Evolutionary conservation across 805 yeast species (phyloP).

Genomic region (Metschnikowia hibisci): DNA sequence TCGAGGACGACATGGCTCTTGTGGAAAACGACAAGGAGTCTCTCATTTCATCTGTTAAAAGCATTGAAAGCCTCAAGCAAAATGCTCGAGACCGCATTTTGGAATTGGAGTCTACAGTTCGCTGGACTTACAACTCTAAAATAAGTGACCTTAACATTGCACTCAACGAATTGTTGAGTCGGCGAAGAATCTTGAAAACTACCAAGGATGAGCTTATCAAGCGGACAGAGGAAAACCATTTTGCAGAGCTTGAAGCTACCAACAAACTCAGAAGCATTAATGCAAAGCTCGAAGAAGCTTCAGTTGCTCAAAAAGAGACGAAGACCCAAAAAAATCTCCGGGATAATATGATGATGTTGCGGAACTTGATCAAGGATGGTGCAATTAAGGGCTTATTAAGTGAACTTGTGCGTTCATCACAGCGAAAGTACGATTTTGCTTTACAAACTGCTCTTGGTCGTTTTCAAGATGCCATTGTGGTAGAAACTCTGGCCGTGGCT

Average conservation of each 20-base stretch:
- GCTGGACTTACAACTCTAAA: slow-evolving; percentile 36
- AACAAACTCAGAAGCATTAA: slow-evolving; percentile 58
- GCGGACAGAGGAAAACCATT: slow-evolving; percentile 33
- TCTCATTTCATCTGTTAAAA: slow-evolving; percentile 24
- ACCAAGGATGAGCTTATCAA: slow-evolving; percentile 27
- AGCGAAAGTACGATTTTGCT: slow-evolving; percentile 68
- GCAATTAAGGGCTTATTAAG: slow-evolving; percentile 80
- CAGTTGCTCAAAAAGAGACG: slow-evolving; percentile 73
- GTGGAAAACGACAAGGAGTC: slow-evolving; percentile 44
- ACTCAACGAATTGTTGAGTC: slow-evolving; percentile 28
- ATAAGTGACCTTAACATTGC: slow-evolving; percentile 26
- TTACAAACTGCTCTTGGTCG: slow-evolving; percentile 74
- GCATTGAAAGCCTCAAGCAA: slow-evolving; percentile 29
- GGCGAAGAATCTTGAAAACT: slow-evolving; percentile 25
- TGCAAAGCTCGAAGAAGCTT: slow-evolving; percentile 61
- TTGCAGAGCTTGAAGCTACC: slow-evolving; percentile 58
- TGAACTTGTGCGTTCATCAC: slow-evolving; percentile 75
- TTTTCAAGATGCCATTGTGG: slow-evolving; percentile 78
- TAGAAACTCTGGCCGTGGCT: slow-evolving; percentile 66
- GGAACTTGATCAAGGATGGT: slow-evolving; percentile 62
- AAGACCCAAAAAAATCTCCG: slow-evolving; percentile 63
- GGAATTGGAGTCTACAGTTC: slow-evolving; percentile 34
- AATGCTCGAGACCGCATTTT: slow-evolving; percentile 37
- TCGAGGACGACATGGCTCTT: slow-evolving; percentile 47
- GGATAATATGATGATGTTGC: slow-evolving; percentile 67